Conservation (phyloP, 148 eudicot genomes). For the Agrostemma githago region DNA sequence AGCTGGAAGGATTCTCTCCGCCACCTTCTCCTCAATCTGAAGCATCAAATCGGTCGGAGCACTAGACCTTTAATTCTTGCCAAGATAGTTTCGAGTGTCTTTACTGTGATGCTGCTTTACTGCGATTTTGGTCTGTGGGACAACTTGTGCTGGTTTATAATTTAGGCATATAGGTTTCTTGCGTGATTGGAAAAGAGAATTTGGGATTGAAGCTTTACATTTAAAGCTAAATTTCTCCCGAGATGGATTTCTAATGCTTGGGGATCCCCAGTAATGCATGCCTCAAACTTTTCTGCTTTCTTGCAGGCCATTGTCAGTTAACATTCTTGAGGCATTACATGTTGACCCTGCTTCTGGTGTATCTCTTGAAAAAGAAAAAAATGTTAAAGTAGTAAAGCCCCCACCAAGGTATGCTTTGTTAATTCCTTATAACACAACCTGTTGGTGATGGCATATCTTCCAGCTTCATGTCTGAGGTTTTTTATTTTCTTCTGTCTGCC, state of each 20-base stretch:
- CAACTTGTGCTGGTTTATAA: conserved; percentile 48
- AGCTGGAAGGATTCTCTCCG: conserved; percentile 79
- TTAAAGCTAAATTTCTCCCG: conserved; percentile 44
- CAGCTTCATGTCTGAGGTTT: not conserved
- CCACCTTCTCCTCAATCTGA: conserved; percentile 76
- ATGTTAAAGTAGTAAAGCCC: conserved; percentile 50
- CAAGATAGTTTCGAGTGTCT: conserved; percentile 76
- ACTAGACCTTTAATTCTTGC: conserved; percentile 86
- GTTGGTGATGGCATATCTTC: not conserved
- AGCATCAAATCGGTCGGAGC: conserved; percentile 92
- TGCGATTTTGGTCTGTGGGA: conserved; percentile 54
- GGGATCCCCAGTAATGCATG: conserved; percentile 17
- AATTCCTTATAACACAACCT: not conserved
- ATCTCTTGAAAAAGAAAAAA: conserved; percentile 76
- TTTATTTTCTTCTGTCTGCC: not conserved
- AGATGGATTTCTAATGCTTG: conserved; percentile 36
- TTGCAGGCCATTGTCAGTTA: conserved; percentile 84
- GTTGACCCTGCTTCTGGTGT: conserved; percentile 96
- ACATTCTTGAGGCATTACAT: conserved; percentile 91
- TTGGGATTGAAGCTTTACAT: conserved; percentile 43
- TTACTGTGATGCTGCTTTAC: conserved; percentile 68
- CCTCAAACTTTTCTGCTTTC: conserved; percentile 41
- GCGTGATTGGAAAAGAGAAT: conserved; percentile 41
- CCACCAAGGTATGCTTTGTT: conserved; percentile 44
- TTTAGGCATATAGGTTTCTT: conserved; percentile 38